Conservation (phyloP, 352 stramenopile genomes). For the Globisporangium emineosum region DNA sequence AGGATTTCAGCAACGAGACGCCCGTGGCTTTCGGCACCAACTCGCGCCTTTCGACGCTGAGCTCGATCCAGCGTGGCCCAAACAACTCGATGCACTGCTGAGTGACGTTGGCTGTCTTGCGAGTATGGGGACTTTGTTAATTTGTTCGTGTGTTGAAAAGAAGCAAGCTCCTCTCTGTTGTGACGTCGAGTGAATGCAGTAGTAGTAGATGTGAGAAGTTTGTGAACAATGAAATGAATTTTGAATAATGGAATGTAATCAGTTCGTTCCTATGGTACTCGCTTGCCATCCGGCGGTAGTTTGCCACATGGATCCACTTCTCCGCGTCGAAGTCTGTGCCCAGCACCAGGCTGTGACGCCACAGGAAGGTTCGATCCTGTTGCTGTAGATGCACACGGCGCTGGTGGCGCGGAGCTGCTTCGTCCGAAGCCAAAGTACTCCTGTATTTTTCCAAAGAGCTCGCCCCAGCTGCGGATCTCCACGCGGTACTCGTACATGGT, state of each 20-base stretch:
- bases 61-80: conserved; percentile 1
- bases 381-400: neutral
- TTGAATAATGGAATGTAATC: neutral
- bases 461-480: conserved; percentile 18
- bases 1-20: conserved; percentile 2
- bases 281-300: neutral
- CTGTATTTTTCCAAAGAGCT: conserved; percentile 6
- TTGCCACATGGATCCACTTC: conserved; percentile 2
- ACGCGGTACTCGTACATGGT: conserved; percentile 2
- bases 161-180: neutral
- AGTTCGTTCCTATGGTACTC: neutral
- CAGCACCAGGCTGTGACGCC: neutral
- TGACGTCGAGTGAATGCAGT: neutral
- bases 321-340: neutral
- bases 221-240: too few species aligned
- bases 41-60: neutral
- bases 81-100: conserved; percentile 19
- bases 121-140: neutral
- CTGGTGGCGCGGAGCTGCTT: neutral
- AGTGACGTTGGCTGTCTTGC: neutral
- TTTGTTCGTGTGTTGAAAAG: neutral
- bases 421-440: conserved; percentile 9
- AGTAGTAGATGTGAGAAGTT: neutral
- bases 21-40: neutral
- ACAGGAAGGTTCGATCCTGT: neutral